These are phyloP conservation scores for Boletus rubescentipes DNA, from an alignment of 768 basidiomycete species.

Conservation along the genomic window DNA sequence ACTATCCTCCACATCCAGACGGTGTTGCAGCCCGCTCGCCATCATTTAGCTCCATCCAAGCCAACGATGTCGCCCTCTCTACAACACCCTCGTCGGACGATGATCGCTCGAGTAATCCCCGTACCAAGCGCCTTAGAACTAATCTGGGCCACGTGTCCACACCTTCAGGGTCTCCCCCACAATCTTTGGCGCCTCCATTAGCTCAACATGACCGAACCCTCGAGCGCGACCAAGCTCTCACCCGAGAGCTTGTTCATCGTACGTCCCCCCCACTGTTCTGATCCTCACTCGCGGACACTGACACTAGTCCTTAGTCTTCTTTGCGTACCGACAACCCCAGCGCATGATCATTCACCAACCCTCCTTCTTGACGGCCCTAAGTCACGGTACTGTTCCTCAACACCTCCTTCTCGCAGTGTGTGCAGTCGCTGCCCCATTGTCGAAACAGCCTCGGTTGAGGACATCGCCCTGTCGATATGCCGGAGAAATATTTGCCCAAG, in stretches of 20 bases:
- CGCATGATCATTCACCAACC: slow-evolving; percentile 78
- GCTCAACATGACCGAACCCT: slow-evolving; percentile 41
- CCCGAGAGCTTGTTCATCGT: slow-evolving; percentile 75
- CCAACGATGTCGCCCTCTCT: slow-evolving; percentile 12
- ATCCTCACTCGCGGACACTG: background rate
- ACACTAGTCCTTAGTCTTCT: slow-evolving; percentile 56
- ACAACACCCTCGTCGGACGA: slow-evolving; percentile 35
- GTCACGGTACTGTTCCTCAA: slow-evolving; percentile 63
- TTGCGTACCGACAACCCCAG: slow-evolving; percentile 78
- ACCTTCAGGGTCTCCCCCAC: slow-evolving; percentile 30
- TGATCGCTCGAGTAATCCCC: slow-evolving; percentile 39
- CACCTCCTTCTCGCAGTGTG: slow-evolving; percentile 74
- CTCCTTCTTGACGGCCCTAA: slow-evolving; percentile 65
- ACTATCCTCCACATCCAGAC: slow-evolving; percentile 19
- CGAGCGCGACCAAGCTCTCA: slow-evolving; percentile 60
- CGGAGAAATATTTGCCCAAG: slow-evolving; percentile 52
- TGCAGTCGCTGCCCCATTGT: slow-evolving; percentile 75
- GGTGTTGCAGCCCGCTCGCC: slow-evolving; percentile 10
- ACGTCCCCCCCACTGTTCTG: slow-evolving; percentile 27
- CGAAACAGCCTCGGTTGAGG: slow-evolving; percentile 61
- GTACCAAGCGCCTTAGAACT: slow-evolving; percentile 54
- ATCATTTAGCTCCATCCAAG: slow-evolving; percentile 12
- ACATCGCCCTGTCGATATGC: slow-evolving; percentile 55
- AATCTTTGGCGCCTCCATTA: slow-evolving; percentile 36
- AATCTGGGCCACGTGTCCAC: slow-evolving; percentile 38